phyloP scores from a whole-genome alignment of 2,329 filamentous ascomycete genomes.

The Nannizziopsis arthrosporioides region DNA sequence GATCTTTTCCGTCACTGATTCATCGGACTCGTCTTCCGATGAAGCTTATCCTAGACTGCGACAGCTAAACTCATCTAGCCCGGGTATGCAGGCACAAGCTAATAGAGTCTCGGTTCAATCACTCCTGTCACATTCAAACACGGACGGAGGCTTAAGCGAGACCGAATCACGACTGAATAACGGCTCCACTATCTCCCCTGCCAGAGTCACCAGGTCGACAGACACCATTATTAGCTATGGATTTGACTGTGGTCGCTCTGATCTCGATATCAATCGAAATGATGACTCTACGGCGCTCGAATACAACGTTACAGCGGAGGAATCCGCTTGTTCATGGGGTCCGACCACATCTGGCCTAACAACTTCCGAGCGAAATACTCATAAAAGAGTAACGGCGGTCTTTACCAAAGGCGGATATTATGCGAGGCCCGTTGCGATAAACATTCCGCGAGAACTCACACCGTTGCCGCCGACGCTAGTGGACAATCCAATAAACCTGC shows the following conservation, averaged over 20 bases:
- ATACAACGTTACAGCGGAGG: constrained; percentile 3
- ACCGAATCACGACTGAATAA: neutral
- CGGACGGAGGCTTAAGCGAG: neutral
- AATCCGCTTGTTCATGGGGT: constrained; percentile 1
- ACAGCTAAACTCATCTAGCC: neutral
- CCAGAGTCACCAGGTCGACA: constrained; percentile 9
- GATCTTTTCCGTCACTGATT: constrained; percentile 3
- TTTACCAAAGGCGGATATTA: constrained; percentile 58
- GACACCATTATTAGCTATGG: constrained; percentile 46
- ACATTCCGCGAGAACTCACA: constrained; percentile 46
- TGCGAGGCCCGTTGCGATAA: constrained; percentile 54
- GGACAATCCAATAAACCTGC: constrained; percentile 67
- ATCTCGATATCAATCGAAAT: constrained; percentile 58
- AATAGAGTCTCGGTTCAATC: constrained; percentile 54
- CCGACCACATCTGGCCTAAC: constrained; percentile 17
- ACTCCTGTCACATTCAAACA: constrained; percentile 43
- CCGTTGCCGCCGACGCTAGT: constrained; percentile 46
- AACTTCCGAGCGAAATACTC: constrained; percentile 41
- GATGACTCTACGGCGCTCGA: constrained; percentile 56
- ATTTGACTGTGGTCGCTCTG: constrained; percentile 57
- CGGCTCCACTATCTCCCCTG: neutral
- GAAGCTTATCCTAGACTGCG: neutral
- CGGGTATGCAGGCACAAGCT: constrained; percentile 29
- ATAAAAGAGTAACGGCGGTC: constrained; percentile 38
- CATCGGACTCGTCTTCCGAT: constrained; percentile 6